These are phyloP conservation scores for Ampelomyces quisqualis DNA, from an alignment of 2,329 filamentous ascomycete genomes.

Conservation along the genomic window DNA sequence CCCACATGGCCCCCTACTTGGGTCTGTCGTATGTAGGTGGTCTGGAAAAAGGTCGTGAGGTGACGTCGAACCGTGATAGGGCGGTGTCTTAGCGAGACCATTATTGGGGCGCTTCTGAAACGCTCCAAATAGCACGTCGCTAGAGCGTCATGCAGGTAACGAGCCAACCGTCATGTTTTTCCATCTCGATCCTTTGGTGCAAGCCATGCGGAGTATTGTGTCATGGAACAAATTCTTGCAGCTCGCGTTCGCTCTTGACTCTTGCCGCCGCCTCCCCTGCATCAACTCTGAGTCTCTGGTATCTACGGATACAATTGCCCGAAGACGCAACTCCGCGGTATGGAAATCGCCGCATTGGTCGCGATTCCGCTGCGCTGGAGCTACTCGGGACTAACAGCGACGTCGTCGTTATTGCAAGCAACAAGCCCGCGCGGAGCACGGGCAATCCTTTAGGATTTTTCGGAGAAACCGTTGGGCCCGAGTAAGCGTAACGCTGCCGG, in stretches of 20 bases:
- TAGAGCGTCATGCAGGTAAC: constrained; percentile 27
- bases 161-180: constrained; percentile 12
- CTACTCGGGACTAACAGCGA: too few relatives aligned
- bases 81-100: constrained; percentile 19
- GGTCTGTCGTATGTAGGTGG: constrained; percentile 16
- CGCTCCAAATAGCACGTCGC: constrained; percentile 24
- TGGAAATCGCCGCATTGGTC: constrained; percentile 9
- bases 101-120: constrained; percentile 31
- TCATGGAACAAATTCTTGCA: too few relatives aligned
- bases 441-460: too few relatives aligned
- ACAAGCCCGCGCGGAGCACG: too few relatives aligned
- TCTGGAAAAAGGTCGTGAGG: constrained; percentile 15
- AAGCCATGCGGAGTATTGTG: too few relatives aligned
- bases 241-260: background rate
- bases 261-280: constrained; percentile 5
- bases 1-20: constrained; percentile 17
- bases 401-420: too few relatives aligned
- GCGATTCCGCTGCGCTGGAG: constrained; percentile 9
- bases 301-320: too few relatives aligned
- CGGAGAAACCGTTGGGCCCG: too few relatives aligned
- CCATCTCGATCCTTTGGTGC: background rate
- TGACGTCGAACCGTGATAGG: constrained; percentile 18
- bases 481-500: constrained; percentile 15
- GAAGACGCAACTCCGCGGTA: constrained; percentile 5
- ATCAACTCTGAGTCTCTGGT: too few relatives aligned